Base-by-base conservation (phyloP, 371 early-diverging fungal species). In the Conidiobolus incongruus region DNA sequence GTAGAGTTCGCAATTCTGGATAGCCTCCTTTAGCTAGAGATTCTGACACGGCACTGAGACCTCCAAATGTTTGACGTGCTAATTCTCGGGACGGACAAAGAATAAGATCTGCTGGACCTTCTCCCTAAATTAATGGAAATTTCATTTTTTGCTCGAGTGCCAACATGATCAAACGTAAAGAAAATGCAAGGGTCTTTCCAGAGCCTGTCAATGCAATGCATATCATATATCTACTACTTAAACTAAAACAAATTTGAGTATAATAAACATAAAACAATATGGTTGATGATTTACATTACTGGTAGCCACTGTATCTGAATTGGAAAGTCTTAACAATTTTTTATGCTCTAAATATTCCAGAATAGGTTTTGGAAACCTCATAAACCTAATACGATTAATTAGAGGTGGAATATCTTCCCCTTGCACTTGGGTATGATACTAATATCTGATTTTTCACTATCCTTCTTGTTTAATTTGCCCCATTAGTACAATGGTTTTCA, bases 141-240 rank as follows among this genome's bases (percentile, higher is more conserved):
- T 77, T 62, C 20, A 65, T 50, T 52, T 88, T 86, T 22, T 72
- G 79, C 53, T 85, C 87, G 48, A 79, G 61, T 30, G 77, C 80
- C 54, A 69, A 70, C 75, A 83, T 74, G 41, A 76, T 66, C 52
- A 70, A 60, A 21, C 94, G 97, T n/a, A 96, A 52, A 12, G 83
- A 82, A 65, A 94, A 99, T 0, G 94, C 76, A 15, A 95, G 63
- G 0, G 99, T 99, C 63, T 99, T 99, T 28, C 99, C 99, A n/a
- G 93, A 93, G n/a, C 99, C 99, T 6, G 99, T 98, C 54, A 93
- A 86, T 15, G 88, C 89, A 65, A 93, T 81, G 24, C 82, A 82
- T 50, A 95, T 90, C 79, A 94, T 81, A 50, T 93, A 91, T 40
- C 93, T 62, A 28, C 93, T 93, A 15, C 70, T 51, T 20, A 77